phyloP scores from a whole-genome alignment of 1,284 basidiomycete species.

The Takashimella koratensis region DNA sequence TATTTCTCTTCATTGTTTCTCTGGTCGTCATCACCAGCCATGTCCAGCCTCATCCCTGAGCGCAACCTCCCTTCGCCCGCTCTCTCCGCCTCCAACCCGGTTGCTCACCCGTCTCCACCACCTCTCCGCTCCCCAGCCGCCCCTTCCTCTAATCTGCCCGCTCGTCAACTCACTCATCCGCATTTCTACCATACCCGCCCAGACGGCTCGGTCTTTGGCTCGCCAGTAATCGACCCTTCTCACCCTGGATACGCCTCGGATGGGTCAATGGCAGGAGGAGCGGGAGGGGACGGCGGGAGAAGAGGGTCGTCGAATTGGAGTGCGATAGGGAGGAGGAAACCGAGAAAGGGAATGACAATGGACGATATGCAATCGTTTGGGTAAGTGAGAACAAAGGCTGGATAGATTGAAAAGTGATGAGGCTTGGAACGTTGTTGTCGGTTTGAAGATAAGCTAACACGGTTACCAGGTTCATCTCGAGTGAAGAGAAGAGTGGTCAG shows the following conservation, averaged over 20 bases:
- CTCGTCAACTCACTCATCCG: neutral
- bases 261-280: neutral
- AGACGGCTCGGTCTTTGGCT: neutral
- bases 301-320: neutral
- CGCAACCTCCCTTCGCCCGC: too few relatives aligned
- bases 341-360: neutral
- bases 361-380: neutral
- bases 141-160: too few relatives aligned
- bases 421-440: too few relatives aligned
- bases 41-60: too few relatives aligned
- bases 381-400: neutral
- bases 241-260: neutral
- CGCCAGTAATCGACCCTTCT: neutral
- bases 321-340: neutral
- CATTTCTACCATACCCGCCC: neutral
- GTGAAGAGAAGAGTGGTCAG: conserved; percentile 24
- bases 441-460: too few relatives aligned
- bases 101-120: neutral
- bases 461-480: conserved; percentile 35
- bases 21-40: too few relatives aligned
- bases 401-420: neutral
- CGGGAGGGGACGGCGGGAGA: neutral
- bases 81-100: too few relatives aligned
- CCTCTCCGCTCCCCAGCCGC: too few relatives aligned
- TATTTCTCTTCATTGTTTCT: too few relatives aligned